Percentiles rank a stretch among this genome's conserved stretches.
These are phyloP conservation scores for Hypoxylon perforatum DNA, from an alignment of 495 filamentous ascomycete species.

Conservation along the genomic window DNA sequence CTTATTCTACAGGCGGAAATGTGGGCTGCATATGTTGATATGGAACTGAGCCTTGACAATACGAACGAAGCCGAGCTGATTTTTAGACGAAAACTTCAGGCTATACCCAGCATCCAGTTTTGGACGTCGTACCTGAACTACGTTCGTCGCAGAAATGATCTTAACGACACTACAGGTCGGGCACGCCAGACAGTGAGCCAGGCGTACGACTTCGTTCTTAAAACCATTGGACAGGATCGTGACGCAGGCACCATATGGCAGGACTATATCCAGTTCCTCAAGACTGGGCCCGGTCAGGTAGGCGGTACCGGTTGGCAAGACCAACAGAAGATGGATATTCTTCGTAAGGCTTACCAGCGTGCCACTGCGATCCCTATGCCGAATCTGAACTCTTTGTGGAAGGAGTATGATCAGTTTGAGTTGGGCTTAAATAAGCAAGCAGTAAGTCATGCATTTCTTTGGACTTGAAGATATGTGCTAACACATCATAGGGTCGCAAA, in stretches of 20 bases:
- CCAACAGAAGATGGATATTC: constrained; percentile 93
- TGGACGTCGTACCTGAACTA: constrained; percentile 97
- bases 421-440: constrained; percentile 90
- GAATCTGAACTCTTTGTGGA: constrained; percentile 86
- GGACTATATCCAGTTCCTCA: constrained; percentile 92
- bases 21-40: constrained; percentile 84
- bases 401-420: constrained; percentile 96
- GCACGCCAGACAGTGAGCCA: constrained; percentile 80
- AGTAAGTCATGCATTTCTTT: constrained; percentile 56
- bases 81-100: constrained; percentile 77
- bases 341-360: constrained; percentile 90
- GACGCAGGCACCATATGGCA: constrained; percentile 91
- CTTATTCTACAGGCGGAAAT: constrained; percentile 76
- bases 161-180: constrained; percentile 81
- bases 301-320: constrained; percentile 94
- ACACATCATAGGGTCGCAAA: constrained; percentile 78
- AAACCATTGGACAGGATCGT: constrained; percentile 89
- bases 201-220: constrained; percentile 91
- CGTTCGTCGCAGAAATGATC: constrained; percentile 87
- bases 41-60: constrained; percentile 88
- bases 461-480: constrained; percentile 7
- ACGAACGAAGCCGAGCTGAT: constrained; percentile 80
- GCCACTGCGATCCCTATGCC: constrained; percentile 86
- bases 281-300: constrained; percentile 81
- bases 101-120: constrained; percentile 80